Evolutionary conservation across 768 basidiomycete species (phyloP).

Genomic region (Holtermanniella nyarrowii): DNA sequence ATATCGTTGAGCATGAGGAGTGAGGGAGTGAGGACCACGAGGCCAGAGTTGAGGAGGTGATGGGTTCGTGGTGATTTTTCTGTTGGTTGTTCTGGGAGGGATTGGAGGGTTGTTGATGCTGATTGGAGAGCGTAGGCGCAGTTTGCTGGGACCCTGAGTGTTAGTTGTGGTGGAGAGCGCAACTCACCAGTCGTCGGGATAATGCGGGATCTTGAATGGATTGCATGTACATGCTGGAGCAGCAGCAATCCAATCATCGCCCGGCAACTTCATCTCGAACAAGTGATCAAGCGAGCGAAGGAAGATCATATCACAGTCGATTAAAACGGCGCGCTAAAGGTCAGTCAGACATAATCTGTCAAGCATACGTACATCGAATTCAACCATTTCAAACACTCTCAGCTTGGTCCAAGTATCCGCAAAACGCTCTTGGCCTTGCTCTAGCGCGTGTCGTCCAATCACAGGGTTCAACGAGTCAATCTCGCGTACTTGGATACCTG

Average conservation of each 20-base stretch:
- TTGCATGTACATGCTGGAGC: conserved; percentile 90
- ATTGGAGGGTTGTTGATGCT: conserved; percentile 43
- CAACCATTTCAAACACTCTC: conserved; percentile 39
- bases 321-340: conserved; percentile 22
- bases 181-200: conserved; percentile 74
- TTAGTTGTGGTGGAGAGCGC: not conserved
- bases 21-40: conserved; percentile 73
- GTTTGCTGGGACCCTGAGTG: conserved; percentile 72
- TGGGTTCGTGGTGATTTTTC: conserved; percentile 58
- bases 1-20: conserved; percentile 49
- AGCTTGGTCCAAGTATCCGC: conserved; percentile 59
- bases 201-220: conserved; percentile 69
- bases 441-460: conserved; percentile 45
- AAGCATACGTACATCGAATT: conserved; percentile 36
- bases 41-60: conserved; percentile 77
- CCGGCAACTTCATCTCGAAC: conserved; percentile 30
- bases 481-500: conserved; percentile 46
- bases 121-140: conserved; percentile 61
- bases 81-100: conserved; percentile 41
- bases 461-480: conserved; percentile 26
- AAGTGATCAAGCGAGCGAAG: conserved; percentile 32
- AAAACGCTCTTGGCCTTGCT: conserved; percentile 47
- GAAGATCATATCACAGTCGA: conserved; percentile 40
- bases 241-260: conserved; percentile 67
- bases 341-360: not conserved